Percentiles rank a stretch among this genome's conserved stretches.
phyloP scores from a whole-genome alignment of 2,329 filamentous ascomycete species.

The Graphium sp. region DNA sequence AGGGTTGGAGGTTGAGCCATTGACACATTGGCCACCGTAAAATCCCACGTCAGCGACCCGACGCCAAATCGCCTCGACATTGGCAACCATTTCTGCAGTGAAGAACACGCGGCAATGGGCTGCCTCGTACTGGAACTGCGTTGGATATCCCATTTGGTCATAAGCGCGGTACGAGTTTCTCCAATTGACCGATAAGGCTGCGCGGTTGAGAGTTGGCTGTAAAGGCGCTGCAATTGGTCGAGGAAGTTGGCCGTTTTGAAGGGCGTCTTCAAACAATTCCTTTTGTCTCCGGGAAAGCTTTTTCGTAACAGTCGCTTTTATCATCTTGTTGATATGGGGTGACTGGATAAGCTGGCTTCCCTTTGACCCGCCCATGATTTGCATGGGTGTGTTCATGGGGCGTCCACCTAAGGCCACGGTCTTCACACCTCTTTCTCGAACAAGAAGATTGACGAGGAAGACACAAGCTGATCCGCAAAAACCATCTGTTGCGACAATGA shows the following conservation, averaged over 20 bases:
- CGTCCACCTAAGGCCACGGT: constrained; percentile 41
- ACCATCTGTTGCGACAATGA: constrained; percentile 10
- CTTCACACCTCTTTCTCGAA: constrained; percentile 1
- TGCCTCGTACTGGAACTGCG: constrained; percentile 44
- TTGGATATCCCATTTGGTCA: constrained; percentile 15
- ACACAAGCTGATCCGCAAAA: constrained; percentile 9
- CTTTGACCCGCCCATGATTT: constrained; percentile 49
- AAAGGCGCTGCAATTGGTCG: not conserved
- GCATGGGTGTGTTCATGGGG: constrained; percentile 34
- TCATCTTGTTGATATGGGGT: not conserved
- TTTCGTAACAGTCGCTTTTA: not conserved
- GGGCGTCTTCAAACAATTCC: not conserved
- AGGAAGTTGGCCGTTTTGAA: no score
- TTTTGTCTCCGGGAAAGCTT: no score
- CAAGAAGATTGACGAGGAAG: constrained; percentile 6
- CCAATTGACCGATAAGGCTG: constrained; percentile 6
- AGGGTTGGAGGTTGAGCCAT: constrained; percentile 13
- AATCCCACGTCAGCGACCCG: constrained; percentile 21
- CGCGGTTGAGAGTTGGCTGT: not conserved
- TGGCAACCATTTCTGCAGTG: constrained; percentile 31
- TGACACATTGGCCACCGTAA: constrained; percentile 20
- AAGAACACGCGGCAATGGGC: constrained; percentile 46
- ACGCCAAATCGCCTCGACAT: constrained; percentile 35
- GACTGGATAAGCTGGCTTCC: not conserved
- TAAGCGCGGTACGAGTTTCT: constrained; percentile 9